These are phyloP conservation scores for Rhizophora apiculata DNA, from an alignment of 345 rosid genomes.

Conservation along the genomic window DNA sequence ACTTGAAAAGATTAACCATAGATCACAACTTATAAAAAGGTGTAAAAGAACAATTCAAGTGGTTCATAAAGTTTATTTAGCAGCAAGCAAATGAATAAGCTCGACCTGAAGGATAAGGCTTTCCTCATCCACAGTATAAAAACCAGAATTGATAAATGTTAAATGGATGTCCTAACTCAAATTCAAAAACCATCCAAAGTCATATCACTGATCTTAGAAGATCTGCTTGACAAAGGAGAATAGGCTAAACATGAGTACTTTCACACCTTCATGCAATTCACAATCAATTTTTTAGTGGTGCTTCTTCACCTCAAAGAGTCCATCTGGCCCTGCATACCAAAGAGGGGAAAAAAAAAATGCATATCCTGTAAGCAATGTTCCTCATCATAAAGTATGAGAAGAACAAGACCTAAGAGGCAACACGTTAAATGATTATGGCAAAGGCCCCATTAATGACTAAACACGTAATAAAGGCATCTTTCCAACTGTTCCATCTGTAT, in stretches of 20 bases:
- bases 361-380: neutral
- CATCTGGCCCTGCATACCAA: conserved; percentile 75
- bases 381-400: neutral
- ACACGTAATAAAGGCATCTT: too few relatives aligned
- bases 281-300: conserved; percentile 39
- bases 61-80: neutral
- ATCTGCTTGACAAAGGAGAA: neutral
- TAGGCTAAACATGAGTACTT: neutral
- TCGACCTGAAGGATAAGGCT: neutral
- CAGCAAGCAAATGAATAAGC: neutral
- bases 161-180: conserved; percentile 4
- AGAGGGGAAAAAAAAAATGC: neutral
- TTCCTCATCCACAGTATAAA: neutral
- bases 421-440: neutral
- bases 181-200: conserved; percentile 5
- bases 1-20: too few relatives aligned
- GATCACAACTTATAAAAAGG: too few relatives aligned
- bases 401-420: neutral
- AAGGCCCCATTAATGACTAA: neutral
- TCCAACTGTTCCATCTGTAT: too few relatives aligned
- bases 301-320: conserved; percentile 57
- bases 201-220: neutral
- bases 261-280: conserved; percentile 2
- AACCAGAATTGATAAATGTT: neutral
- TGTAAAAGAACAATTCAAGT: too few relatives aligned